Conservation (phyloP, 768 basidiomycete genomes). For the Tricholoma sp. region DNA sequence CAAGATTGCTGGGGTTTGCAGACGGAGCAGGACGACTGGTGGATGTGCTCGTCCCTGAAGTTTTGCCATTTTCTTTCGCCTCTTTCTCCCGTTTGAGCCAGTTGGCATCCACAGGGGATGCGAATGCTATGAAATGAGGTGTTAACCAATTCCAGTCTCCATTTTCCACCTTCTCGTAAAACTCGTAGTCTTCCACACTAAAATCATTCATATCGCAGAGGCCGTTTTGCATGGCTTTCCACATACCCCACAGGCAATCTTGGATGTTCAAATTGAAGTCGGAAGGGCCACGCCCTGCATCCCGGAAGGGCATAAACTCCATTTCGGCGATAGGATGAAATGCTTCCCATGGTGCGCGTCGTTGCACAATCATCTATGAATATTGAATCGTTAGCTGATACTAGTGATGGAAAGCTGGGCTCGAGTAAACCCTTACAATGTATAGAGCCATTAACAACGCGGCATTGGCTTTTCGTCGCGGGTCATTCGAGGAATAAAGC, state of each 20-base stretch:
- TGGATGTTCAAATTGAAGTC: slow-evolving; percentile 94
- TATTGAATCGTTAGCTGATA: slow-evolving; percentile 7
- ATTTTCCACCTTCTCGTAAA: slow-evolving; percentile 93
- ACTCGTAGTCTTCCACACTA: slow-evolving; percentile 88
- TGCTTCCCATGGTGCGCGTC: slow-evolving; percentile 88
- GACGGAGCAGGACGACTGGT: slow-evolving; percentile 18
- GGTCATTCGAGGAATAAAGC: slow-evolving; percentile 84
- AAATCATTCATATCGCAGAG: slow-evolving; percentile 95
- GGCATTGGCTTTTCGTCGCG: slow-evolving; percentile 87
- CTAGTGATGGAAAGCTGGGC: not conserved
- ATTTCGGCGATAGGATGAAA: slow-evolving; percentile 90
- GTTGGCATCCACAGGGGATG: slow-evolving; percentile 77
- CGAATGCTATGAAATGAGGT: slow-evolving; percentile 89
- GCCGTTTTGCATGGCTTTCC: slow-evolving; percentile 88
- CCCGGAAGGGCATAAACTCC: slow-evolving; percentile 93
- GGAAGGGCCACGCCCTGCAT: slow-evolving; percentile 88
- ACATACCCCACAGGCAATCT: slow-evolving; percentile 84
- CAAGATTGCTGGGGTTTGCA: slow-evolving; percentile 37
- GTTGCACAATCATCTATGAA: slow-evolving; percentile 84
- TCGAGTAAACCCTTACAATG: slow-evolving; percentile 54
- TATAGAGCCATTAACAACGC: slow-evolving; percentile 93
- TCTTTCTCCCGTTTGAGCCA: slow-evolving; percentile 80
- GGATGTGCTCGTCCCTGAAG: slow-evolving; percentile 16
- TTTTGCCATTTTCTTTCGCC: slow-evolving; percentile 39
- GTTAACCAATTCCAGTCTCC: slow-evolving; percentile 97